Percentiles rank a stretch among this genome's conserved stretches.
These are phyloP conservation scores for Colletotrichum phormii DNA, from an alignment of 2,329 filamentous ascomycete genomes.

Conservation along the genomic window DNA sequence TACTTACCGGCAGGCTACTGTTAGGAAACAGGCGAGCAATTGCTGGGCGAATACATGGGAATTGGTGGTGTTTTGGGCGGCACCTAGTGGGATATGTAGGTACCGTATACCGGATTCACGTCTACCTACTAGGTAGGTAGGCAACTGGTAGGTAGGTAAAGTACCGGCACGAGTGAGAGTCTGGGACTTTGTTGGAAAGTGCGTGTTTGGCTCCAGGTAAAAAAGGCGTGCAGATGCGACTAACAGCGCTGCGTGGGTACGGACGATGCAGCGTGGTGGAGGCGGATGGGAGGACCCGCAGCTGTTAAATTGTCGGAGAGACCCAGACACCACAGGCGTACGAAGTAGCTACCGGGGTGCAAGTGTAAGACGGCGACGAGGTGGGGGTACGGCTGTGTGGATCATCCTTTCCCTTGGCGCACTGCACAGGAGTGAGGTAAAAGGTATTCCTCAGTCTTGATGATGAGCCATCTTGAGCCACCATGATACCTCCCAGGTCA, in stretches of 20 bases:
- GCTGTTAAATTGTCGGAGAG: conserved; percentile 19
- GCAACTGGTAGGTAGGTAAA: too few relatives aligned
- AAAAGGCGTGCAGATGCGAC: background rate
- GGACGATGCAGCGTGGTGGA: background rate
- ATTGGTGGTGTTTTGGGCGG: background rate
- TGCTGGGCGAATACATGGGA: background rate
- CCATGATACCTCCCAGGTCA: conserved; percentile 17
- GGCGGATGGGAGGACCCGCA: conserved; percentile 12
- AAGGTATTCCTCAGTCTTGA: too few relatives aligned
- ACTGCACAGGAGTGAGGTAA: background rate
- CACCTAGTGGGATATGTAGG: conserved; percentile 17
- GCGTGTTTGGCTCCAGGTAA: background rate
- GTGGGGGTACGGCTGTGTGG: conserved; percentile 31
- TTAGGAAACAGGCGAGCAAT: background rate
- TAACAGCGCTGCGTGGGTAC: background rate
- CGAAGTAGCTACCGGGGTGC: background rate
- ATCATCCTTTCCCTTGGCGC: conserved; percentile 17
- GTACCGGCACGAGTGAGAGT: too few relatives aligned
- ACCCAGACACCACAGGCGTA: background rate
- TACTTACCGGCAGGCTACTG: background rate
- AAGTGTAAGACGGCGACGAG: background rate
- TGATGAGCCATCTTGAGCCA: conserved; percentile 28
- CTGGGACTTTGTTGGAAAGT: background rate
- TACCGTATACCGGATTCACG: conserved; percentile 14
- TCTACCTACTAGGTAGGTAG: background rate